Evolutionary conservation across 768 basidiomycete species (phyloP).

Genomic region (Suillus weaverae): DNA sequence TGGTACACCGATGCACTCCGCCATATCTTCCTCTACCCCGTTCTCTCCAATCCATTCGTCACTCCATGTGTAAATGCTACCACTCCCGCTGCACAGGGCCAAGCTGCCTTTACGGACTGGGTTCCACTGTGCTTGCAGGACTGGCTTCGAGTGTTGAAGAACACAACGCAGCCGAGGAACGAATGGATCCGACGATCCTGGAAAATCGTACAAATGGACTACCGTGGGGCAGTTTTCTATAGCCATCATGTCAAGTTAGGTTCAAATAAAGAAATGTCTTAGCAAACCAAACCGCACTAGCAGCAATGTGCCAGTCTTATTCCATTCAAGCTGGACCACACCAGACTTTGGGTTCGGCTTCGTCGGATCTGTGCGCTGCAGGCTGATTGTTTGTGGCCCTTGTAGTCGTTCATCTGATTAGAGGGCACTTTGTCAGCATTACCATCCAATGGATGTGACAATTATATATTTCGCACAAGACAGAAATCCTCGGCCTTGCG

Average conservation of each 20-base stretch:
- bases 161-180: constrained; percentile 64
- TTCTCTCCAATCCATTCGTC: constrained; percentile 73
- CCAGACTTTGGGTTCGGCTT: constrained; percentile 70
- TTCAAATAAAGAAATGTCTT: not conserved
- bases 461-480: constrained; percentile 56
- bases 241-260: constrained; percentile 12
- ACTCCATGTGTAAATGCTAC: constrained; percentile 77
- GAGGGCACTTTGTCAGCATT: constrained; percentile 3
- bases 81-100: constrained; percentile 63
- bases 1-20: constrained; percentile 89
- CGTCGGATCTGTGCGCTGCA: constrained; percentile 54
- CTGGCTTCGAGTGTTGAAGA: constrained; percentile 61
- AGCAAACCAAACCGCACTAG: constrained; percentile 69
- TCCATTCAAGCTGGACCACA: constrained; percentile 76
- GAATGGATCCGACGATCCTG: constrained; percentile 56
- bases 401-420: constrained; percentile 62
- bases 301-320: constrained; percentile 70
- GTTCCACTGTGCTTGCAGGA: constrained; percentile 77
- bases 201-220: constrained; percentile 73
- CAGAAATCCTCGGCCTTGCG: constrained; percentile 82
- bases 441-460: not conserved
- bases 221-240: constrained; percentile 63
- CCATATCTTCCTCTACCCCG: constrained; percentile 69
- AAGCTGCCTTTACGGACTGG: constrained; percentile 76
- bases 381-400: constrained; percentile 52